Conservation (phyloP, 805 yeast genomes). For the Wickerhamiella qilinensis region DNA sequence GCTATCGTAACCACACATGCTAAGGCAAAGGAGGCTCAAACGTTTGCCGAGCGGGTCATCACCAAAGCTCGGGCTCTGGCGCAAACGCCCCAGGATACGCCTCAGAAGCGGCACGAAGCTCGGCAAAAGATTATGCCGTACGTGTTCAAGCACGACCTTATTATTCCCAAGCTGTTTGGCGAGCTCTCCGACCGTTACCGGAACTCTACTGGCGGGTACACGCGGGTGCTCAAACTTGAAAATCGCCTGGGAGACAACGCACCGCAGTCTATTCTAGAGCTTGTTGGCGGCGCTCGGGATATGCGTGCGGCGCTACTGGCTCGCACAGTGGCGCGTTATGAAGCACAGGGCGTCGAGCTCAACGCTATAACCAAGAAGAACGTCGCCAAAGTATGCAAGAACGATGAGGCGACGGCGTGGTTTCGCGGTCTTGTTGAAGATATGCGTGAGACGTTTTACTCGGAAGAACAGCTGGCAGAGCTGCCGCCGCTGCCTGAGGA, state of each 20-base stretch:
- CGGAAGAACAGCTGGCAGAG: slow-evolving; percentile 4
- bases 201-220: slow-evolving; percentile 61
- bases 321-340: slow-evolving; percentile 68
- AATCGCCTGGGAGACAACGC: slow-evolving; percentile 82
- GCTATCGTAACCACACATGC: slow-evolving; percentile 57
- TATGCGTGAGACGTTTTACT: slow-evolving; percentile 32
- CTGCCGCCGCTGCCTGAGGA: slow-evolving; percentile 1
- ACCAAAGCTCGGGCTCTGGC: slow-evolving; percentile 28
- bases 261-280: slow-evolving; percentile 72
- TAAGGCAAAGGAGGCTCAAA: slow-evolving; percentile 55
- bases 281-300: slow-evolving; percentile 63
- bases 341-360: slow-evolving; percentile 39
- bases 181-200: slow-evolving; percentile 51
- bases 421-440: slow-evolving; percentile 50
- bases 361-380: slow-evolving; percentile 41
- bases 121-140: slow-evolving; percentile 9
- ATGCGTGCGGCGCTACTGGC: slow-evolving; percentile 65
- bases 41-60: slow-evolving; percentile 46
- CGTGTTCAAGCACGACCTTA: slow-evolving; percentile 27
- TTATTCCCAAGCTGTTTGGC: slow-evolving; percentile 48
- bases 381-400: slow-evolving; percentile 33
- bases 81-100: neutral
- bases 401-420: slow-evolving; percentile 34
- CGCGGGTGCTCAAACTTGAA: slow-evolving; percentile 70
- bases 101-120: neutral